Base-by-base conservation (phyloP, 805 yeast genomes). In the Candida wancherniae region DNA sequence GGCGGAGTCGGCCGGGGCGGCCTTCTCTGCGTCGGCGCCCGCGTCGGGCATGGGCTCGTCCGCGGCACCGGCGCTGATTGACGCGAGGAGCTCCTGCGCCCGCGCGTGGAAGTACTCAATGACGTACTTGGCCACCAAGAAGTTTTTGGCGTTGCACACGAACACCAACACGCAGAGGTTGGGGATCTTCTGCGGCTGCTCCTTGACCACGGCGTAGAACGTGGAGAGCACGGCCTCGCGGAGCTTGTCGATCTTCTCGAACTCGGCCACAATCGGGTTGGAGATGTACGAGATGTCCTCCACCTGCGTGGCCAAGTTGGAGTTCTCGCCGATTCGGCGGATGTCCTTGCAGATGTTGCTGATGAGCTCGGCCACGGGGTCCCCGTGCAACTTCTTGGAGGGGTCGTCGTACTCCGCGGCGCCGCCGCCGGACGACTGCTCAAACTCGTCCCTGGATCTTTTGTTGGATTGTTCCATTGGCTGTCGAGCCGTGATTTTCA, bases 181-280 rank as follows among this genome's bases (percentile, higher is more conserved):
- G 9, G 80, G 75, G 37, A 81, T 73, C 53, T 88, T 92, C 41
- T 88, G 95, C 0, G 99, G 97, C 56, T 90, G 96, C 56, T 92
- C 97, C 17, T 73, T 58, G 8, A 81, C 67, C 25, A 84, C 71
- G 2, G 94, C 84, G 33, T 71, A 70, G 15, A 87, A 50, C 2
- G 84, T 82, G 28, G 70, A 67, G 37, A 84, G 58, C 13, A 84
- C 61, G 3, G 80, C 74, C 19, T 58, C 60, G 37, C 84, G 67
- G 40, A 80, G 73, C 30, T 67, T 67, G 37, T 73, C 78, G 33
- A 79, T 79, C 40, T 67, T 70, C 42, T 74, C 84, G 47, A 77
- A 74, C 45, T 78, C 84, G 20, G 73, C 74, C 23, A 73, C 74
- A 24, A 81, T 76, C 1, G 84, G 83, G 32, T 70, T 74, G 21